These are phyloP conservation scores for Luzula sylvatica DNA, from an alignment of 176 grass and related monocot genomes.

Conservation along the genomic window DNA sequence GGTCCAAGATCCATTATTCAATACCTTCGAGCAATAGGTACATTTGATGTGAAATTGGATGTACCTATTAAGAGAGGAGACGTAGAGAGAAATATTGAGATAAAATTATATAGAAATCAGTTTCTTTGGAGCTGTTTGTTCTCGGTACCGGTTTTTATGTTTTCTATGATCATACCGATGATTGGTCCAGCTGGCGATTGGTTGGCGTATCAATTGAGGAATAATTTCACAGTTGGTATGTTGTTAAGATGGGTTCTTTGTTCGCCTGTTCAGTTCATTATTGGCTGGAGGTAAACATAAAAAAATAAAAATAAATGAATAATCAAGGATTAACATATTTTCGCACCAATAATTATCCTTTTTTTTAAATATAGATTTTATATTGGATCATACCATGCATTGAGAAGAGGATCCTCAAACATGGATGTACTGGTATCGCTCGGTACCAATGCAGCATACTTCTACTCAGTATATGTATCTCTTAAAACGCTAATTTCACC, in stretches of 20 bases:
- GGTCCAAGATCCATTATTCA: slow-evolving; percentile 84
- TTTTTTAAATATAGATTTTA: slow-evolving; percentile 57
- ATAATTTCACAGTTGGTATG: slow-evolving; percentile 82
- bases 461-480: slow-evolving; percentile 85
- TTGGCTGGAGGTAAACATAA: slow-evolving; percentile 81
- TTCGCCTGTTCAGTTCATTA: slow-evolving; percentile 94
- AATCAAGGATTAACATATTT: not conserved
- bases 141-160: slow-evolving; percentile 69
- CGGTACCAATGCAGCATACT: slow-evolving; percentile 96
- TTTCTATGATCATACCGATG: slow-evolving; percentile 91
- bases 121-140: slow-evolving; percentile 96
- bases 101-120: slow-evolving; percentile 63
- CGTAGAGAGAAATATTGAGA: slow-evolving; percentile 53
- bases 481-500: slow-evolving; percentile 59
- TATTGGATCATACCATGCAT: slow-evolving; percentile 81
- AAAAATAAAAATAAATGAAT: not conserved
- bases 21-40: slow-evolving; percentile 36
- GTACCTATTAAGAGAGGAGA: slow-evolving; percentile 53
- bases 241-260: slow-evolving; percentile 78
- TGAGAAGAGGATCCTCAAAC: slow-evolving; percentile 84
- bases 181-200: slow-evolving; percentile 55
- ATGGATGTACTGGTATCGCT: slow-evolving; percentile 97
- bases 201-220: slow-evolving; percentile 51
- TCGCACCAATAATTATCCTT: slow-evolving; percentile 6
- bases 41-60: slow-evolving; percentile 56